Conservation (phyloP, 2,329 filamentous ascomycete genomes). For the Helicocarpus griseus region DNA sequence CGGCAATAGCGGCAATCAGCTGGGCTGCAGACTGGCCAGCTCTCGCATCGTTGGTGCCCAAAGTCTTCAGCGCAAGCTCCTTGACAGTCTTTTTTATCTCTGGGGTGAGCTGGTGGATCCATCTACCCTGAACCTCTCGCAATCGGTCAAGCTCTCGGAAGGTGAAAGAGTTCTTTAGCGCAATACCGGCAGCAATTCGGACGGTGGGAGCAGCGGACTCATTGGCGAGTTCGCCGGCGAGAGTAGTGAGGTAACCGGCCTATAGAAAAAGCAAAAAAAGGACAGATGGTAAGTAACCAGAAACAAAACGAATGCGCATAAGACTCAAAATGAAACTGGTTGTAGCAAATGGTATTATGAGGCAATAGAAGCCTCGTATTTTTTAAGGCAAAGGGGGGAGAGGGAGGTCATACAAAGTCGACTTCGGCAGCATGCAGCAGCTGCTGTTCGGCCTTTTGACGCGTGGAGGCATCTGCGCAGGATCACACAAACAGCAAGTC, state of each 20-base stretch:
- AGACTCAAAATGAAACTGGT: not conserved
- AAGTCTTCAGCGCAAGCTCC: constrained; percentile 77
- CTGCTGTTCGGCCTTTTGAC: constrained; percentile 88
- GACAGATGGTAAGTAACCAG: not conserved
- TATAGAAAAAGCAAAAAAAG: constrained; percentile 31
- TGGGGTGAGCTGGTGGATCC: constrained; percentile 71
- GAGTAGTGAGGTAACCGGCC: constrained; percentile 85
- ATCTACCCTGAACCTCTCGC: constrained; percentile 86
- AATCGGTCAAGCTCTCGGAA: constrained; percentile 81
- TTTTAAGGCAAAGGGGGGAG: constrained; percentile 17
- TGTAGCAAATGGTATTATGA: constrained; percentile 14
- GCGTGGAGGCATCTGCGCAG: constrained; percentile 69
- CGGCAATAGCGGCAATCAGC: constrained; percentile 88
- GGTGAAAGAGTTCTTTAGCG: constrained; percentile 96
- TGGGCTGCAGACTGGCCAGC: constrained; percentile 86
- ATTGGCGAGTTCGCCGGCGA: constrained; percentile 90
- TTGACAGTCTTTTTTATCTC: constrained; percentile 83
- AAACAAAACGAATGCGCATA: not conserved
- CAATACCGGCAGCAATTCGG: constrained; percentile 87
- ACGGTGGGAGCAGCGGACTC: constrained; percentile 74
- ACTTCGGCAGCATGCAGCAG: constrained; percentile 83
- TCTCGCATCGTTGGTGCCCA: constrained; percentile 67
- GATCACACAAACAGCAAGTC: constrained; percentile 5
- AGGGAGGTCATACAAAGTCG: constrained; percentile 68
- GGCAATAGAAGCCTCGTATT: constrained; percentile 4